Evolutionary conservation across 2,329 filamentous ascomycete species (phyloP), one percentile per base, ranked within the genome.

Genomic region (Cladobotryum protrusum): DNA sequence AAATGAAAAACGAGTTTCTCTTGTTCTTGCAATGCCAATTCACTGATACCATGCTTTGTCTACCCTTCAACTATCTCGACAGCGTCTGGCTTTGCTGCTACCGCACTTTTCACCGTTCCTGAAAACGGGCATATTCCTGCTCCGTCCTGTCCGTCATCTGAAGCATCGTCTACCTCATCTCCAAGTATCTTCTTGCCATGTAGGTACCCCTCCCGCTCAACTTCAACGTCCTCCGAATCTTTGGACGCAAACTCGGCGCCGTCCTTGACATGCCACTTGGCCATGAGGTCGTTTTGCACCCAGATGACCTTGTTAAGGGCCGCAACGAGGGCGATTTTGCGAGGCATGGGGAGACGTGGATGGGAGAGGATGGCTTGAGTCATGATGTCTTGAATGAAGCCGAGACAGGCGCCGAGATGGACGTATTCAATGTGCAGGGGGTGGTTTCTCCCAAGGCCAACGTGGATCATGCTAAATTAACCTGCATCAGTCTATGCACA

Each of bases 231-330:
- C 48, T 29, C 24, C 24, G 73, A 72, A 12, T 72, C 69, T 14
- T 68, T 68, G 1, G 67, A 61, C 24, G 66, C 64, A 56, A 72
- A 81, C 65, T 88, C 85, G 34, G 83, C 78, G 45, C 83, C 83
- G 56, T 87, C 83, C 33, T 78, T 74, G 34, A 87, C 79, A 59
- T 89, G 87, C 84, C 86, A 91, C 65, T 86, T 87, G n/a, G 87
- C 85, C 65, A 92, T 87, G 29, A 92, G 74, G 65, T 92, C 87
- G 63, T 92, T 92, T 67, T 92, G 88, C 57, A 92, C 90, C 87
- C 87, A 92, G 56, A 92, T 84, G 20, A 92, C 83, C 66, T 93
- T 92, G 54, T 82, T 82, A 18, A 92, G 73, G 1, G 88, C 87
- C 63, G 85, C 87, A 43, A 91, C 77, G 4, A 92, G 76, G 18